These are phyloP conservation scores for Papilionanthe hybrid DNA, from an alignment of 116 monocot genomes.

Conservation along the genomic window DNA sequence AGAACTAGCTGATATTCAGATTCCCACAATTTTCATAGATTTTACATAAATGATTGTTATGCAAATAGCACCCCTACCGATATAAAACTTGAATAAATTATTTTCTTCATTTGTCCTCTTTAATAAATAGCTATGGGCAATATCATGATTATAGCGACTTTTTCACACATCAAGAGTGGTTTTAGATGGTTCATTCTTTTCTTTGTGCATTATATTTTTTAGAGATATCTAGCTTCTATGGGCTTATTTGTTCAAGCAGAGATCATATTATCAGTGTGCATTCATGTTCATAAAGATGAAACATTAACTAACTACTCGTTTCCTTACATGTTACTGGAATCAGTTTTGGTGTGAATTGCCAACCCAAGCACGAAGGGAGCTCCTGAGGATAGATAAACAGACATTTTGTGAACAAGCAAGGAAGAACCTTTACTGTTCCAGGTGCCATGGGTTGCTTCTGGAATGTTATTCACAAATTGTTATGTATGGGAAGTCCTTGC, in stretches of 20 bases:
- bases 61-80: neutral
- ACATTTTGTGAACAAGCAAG: constrained; percentile 81
- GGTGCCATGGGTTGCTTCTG: constrained; percentile 92
- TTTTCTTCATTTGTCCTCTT: constrained; percentile 2
- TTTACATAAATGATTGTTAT: neutral
- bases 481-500: constrained; percentile 73
- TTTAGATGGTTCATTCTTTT: neutral
- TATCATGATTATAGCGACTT: neutral
- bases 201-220: neutral
- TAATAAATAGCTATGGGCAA: neutral
- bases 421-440: constrained; percentile 90
- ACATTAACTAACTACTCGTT: constrained; percentile 5
- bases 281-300: neutral
- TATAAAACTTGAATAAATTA: neutral
- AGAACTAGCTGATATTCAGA: neutral
- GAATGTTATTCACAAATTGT: constrained; percentile 85
- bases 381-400: constrained; percentile 88
- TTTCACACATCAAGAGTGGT: neutral
- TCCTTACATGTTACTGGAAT: constrained; percentile 4
- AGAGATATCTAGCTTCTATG: neutral
- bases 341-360: constrained; percentile 91
- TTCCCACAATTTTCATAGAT: neutral
- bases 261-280: neutral
- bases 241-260: neutral
- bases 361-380: constrained; percentile 43